Evolutionary conservation across 768 basidiomycete genomes (phyloP), one percentile per base, ranked within the genome.

Genomic region (Tulasnella sp.): DNA sequence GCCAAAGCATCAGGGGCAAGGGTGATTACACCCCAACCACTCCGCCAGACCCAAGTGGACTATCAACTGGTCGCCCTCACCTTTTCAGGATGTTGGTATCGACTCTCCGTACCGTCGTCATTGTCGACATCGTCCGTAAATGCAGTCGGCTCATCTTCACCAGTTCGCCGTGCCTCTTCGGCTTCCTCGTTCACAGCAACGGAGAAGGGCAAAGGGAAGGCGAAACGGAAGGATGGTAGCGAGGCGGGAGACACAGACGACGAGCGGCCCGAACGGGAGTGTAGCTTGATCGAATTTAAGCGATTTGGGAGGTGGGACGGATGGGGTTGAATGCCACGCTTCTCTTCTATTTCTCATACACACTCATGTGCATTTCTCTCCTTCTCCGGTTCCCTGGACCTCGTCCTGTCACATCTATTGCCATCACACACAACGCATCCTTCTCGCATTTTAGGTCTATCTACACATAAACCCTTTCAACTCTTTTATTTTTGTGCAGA

Each of bases 31-130:
- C 47, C 17, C 8, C 8, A 23, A 17, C 30, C 32, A 30, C 53
- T 41, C 17, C 56, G 42, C 5, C 56, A 9, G 13, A 48, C 29
- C 3, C 44, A 24, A 26, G 26, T 52, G 23, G 84, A 91, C 64
- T 79, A 84, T 66, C 88, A 93, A 66, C 78, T 96, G 19, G 73
- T 95, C 61, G 89, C 88, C 3, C 70, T 95, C 63, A 95, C 93
- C 0, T 93, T 84, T 66, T 80, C 83, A 0, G 91, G 92, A n/a
- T 87, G 89, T 1, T 95, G 92, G 92, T 95, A 91, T 72, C 80
- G 90, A 7, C 75, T 94, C 10, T 78, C 84, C 17, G 71, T 92
- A 15, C 88, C 80, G 19, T 34, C 51, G 61, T 51, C 65, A 26
- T 38, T 44, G 38, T 21, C 44, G 9, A 27, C 23, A n/a, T 19